Percentiles rank a stretch among this genome's conserved stretches.
These are phyloP conservation scores for Pythium oligandrum DNA, from an alignment of 352 stramenopile genomes.

Conservation along the genomic window DNA sequence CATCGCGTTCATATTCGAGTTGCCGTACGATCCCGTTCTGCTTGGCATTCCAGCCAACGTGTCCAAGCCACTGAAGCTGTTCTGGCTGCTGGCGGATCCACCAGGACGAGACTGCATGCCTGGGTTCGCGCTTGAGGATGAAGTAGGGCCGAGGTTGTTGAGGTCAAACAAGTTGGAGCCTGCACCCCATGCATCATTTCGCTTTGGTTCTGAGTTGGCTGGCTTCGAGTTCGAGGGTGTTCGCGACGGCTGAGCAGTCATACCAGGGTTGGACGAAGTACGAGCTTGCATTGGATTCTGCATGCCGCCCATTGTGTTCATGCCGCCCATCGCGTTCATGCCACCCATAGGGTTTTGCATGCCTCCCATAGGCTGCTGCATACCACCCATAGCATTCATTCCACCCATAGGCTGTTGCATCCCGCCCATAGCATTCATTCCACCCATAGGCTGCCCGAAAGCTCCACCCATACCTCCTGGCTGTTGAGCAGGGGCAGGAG, in stretches of 20 bases:
- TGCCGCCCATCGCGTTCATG: too few relatives aligned
- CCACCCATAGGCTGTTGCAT: slow-evolving; percentile 22
- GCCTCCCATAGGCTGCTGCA: too few relatives aligned
- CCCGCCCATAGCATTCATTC: slow-evolving; percentile 26
- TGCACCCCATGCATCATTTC: slow-evolving; percentile 75
- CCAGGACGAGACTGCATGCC: slow-evolving; percentile 21
- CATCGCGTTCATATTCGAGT: slow-evolving; percentile 52
- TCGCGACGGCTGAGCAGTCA: slow-evolving; percentile 25
- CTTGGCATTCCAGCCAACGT: slow-evolving; percentile 75
- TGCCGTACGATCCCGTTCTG: slow-evolving; percentile 47
- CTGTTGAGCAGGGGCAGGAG: not conserved
- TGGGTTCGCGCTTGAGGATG: slow-evolving; percentile 8
- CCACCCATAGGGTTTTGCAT: too few relatives aligned
- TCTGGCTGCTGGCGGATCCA: slow-evolving; percentile 30
- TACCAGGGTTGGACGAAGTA: slow-evolving; percentile 18
- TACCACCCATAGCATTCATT: slow-evolving; percentile 31
- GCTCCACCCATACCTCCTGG: slow-evolving; percentile 5
- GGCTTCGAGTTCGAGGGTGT: slow-evolving; percentile 52
- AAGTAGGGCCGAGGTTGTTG: slow-evolving; percentile 52
- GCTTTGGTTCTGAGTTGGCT: slow-evolving; percentile 32
- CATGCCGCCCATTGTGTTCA: too few relatives aligned
- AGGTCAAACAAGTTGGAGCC: slow-evolving; percentile 74
- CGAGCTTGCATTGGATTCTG: slow-evolving; percentile 9
- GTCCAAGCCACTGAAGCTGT: slow-evolving; percentile 82
- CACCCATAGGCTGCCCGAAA: slow-evolving; percentile 8